Evolutionary conservation across 2,329 filamentous ascomycete species (phyloP).

Genomic region (Neopestalotiopsis sp.): DNA sequence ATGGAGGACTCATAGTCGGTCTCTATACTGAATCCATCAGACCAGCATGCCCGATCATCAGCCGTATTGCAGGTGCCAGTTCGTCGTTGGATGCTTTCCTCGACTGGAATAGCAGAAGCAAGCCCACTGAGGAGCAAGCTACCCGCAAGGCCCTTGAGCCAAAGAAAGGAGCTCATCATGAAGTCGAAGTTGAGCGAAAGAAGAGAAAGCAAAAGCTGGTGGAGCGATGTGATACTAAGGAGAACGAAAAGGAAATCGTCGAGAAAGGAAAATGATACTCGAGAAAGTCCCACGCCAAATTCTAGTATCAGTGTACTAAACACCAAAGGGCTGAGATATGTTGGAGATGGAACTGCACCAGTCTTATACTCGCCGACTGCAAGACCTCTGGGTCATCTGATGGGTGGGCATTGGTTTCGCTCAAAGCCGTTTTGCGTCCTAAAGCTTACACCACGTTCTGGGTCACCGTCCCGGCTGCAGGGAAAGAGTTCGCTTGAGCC

Average conservation of each 20-base stretch:
- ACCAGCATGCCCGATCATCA: constrained; percentile 33
- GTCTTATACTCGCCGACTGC: constrained; percentile 6
- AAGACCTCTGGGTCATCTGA: neutral
- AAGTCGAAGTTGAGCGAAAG: neutral
- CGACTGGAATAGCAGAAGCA: constrained; percentile 3
- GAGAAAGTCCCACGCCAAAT: neutral
- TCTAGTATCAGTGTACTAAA: neutral
- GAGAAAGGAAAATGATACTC: neutral
- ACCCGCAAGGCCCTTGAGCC: constrained; percentile 12
- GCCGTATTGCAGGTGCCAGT: constrained; percentile 19
- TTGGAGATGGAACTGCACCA: neutral
- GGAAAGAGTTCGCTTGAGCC: neutral
- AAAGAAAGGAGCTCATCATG: constrained; percentile 18
- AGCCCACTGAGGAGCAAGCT: constrained; percentile 19
- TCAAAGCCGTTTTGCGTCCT: neutral
- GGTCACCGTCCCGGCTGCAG: neutral
- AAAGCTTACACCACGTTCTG: neutral
- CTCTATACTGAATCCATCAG: constrained; percentile 29
- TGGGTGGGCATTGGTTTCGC: neutral
- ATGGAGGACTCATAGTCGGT: constrained; percentile 33
- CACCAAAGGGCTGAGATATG: neutral
- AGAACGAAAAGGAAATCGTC: neutral
- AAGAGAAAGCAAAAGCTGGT: constrained; percentile 3
- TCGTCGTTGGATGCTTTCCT: constrained; percentile 1
- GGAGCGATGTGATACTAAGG: neutral